These are phyloP conservation scores for Marasmius tenuissimus DNA, from an alignment of 1,284 basidiomycete species.

Conservation along the genomic window DNA sequence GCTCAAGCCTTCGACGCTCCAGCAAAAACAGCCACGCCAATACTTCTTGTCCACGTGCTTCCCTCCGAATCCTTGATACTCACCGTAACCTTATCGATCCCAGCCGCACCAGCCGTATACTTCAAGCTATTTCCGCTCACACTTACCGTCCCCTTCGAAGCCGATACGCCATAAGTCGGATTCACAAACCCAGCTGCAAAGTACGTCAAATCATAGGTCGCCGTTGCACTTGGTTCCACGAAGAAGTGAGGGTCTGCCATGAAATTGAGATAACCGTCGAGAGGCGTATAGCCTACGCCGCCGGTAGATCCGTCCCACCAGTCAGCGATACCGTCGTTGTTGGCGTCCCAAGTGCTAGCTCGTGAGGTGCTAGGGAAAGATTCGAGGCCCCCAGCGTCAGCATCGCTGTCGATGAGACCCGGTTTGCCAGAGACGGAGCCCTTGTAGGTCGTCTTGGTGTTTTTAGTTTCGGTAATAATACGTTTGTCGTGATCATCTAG, in stretches of 20 bases:
- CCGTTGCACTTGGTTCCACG: neutral
- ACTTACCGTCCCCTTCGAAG: neutral
- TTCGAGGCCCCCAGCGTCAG: conserved; percentile 7
- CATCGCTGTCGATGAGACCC: conserved; percentile 4
- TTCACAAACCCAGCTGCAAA: neutral
- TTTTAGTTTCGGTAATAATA: conserved; percentile 4
- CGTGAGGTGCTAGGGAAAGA: neutral
- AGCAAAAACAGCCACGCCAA: neutral
- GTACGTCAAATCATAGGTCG: neutral
- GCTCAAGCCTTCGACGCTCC: neutral
- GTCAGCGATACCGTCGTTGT: conserved; percentile 9
- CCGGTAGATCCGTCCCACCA: conserved; percentile 12
- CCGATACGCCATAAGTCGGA: neutral
- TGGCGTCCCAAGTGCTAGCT: neutral
- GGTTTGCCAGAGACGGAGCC: conserved; percentile 1
- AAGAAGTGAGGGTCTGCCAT: conserved; percentile 6
- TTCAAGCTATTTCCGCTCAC: neutral
- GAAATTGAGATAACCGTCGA: conserved; percentile 11
- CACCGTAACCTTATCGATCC: neutral
- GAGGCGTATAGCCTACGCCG: conserved; percentile 2
- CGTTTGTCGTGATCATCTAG: conserved; percentile 11
- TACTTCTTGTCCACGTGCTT: neutral
- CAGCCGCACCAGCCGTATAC: neutral
- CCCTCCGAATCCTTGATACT: neutral
- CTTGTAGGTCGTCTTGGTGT: conserved; percentile 5